A percentile compares a stretch with the other conserved stretches of the same genome.
phyloP scores from a whole-genome alignment of 257 asterid genomes.

The Solanum ossicruentum region DNA sequence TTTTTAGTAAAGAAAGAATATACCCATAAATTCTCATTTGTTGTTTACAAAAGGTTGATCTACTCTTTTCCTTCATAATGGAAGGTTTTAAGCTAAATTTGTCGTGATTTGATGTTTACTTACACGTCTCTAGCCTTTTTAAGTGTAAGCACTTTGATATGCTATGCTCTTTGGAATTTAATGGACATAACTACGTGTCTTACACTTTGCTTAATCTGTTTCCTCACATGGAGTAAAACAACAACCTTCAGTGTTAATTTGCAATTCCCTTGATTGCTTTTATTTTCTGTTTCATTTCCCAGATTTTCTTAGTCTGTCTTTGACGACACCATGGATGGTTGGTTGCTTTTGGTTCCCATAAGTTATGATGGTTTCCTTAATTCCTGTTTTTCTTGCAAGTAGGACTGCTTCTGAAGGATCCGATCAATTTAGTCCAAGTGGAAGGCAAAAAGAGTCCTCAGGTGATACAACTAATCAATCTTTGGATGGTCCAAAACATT shows the following conservation, averaged over 20 bases:
- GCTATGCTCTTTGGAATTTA: background rate
- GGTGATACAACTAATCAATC: slow-evolving; percentile 38
- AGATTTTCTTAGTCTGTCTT: background rate
- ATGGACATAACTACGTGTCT: background rate
- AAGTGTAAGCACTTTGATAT: background rate
- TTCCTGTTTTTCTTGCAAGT: background rate
- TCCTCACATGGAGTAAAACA: background rate
- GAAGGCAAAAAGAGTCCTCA: slow-evolving; percentile 18
- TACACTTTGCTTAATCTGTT: background rate
- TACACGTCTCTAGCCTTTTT: background rate
- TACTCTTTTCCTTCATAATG: background rate
- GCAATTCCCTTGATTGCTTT: background rate
- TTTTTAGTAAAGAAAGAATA: background rate
- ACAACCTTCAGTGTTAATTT: background rate
- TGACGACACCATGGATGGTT: background rate
- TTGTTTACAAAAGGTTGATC: background rate
- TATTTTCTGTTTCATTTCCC: background rate
- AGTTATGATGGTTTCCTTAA: background rate
- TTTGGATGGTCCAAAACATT: slow-evolving; percentile 34
- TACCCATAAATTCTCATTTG: background rate
- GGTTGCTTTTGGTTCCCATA: background rate
- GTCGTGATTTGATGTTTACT: background rate
- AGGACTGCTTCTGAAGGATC: slow-evolving; percentile 32
- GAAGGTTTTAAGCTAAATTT: background rate
- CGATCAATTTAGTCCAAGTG: slow-evolving; percentile 19